phyloP scores from a whole-genome alignment of 2,329 filamentous ascomycete species.

The Sordariomycetes sp. region DNA sequence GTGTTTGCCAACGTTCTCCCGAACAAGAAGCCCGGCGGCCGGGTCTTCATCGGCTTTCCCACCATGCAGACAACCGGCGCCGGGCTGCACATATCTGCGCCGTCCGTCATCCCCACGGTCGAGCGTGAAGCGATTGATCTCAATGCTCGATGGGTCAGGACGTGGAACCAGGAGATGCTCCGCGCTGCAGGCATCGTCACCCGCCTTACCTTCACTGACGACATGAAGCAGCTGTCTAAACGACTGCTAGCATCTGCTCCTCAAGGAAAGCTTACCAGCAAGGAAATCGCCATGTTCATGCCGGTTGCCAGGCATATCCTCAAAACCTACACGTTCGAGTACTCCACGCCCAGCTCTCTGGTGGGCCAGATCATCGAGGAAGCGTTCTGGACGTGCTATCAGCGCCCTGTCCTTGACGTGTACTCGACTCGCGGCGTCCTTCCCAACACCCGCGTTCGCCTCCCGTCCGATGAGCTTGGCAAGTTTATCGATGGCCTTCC shows the following conservation, averaged over 20 bases:
- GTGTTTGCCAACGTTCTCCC: slow-evolving; percentile 87
- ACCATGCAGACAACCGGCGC: slow-evolving; percentile 94
- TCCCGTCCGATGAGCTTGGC: slow-evolving; percentile 51
- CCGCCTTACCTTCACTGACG: slow-evolving; percentile 73
- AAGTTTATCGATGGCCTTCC: slow-evolving; percentile 82
- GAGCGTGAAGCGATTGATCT: slow-evolving; percentile 94
- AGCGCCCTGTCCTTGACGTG: slow-evolving; percentile 70
- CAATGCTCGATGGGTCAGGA: slow-evolving; percentile 87
- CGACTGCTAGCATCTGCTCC: slow-evolving; percentile 37
- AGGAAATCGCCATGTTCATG: slow-evolving; percentile 53
- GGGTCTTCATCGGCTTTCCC: slow-evolving; percentile 94
- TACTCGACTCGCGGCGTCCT: slow-evolving; percentile 81
- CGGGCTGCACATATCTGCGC: slow-evolving; percentile 87
- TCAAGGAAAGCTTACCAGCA: slow-evolving; percentile 41
- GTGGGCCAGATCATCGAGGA: slow-evolving; percentile 85
- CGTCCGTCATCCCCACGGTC: slow-evolving; percentile 92
- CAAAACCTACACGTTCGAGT: slow-evolving; percentile 75
- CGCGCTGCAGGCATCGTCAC: slow-evolving; percentile 83
- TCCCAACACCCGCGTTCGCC: slow-evolving; percentile 69
- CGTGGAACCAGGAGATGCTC: slow-evolving; percentile 91
- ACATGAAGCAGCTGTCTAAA: slow-evolving; percentile 64
- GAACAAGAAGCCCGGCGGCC: slow-evolving; percentile 65
- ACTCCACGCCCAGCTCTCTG: slow-evolving; percentile 77
- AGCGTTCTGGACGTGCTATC: slow-evolving; percentile 89
- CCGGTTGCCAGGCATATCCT: slow-evolving; percentile 72